Base-by-base conservation (phyloP, 805 yeast species). In the Wickerhamiella lipophila region DNA sequence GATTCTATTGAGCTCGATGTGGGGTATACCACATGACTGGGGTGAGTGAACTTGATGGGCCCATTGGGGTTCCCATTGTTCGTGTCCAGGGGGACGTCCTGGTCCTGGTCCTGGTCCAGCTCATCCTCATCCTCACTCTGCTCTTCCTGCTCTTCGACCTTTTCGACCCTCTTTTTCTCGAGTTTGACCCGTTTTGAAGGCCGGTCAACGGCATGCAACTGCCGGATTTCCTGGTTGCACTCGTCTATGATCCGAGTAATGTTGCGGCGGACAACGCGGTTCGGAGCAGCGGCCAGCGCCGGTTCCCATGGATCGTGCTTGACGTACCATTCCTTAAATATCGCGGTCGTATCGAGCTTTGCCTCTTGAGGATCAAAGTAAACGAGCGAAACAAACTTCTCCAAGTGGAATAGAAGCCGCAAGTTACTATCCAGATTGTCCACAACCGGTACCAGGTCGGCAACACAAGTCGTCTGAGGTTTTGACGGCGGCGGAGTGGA, bases 1-100 rank as follows among this genome's bases (percentile, higher is more conserved):
- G 61, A 67, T 6, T 64, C 66, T 36, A 82, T 54, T 4, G 60
- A 53, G 46, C 68, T 58, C n/a, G 4, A 3, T 0, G 83, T 79
- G 6, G 62, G 58, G 15, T 38, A 21, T 0, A 74, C 62, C 6
- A 67, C 68, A 62, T 79, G 83, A 22, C 68, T 64, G 6, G 88
- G 87, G 56, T 81, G 80, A 0, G 82, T 72, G 4, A 79, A 67
- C 3, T 32, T 9, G 41, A 44, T 44, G 9, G 26, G 26, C 15
- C 11, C 29, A 15, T 71, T 62, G 40, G 73, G 32, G 6, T 29
- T 7, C n/a, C 13, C 5, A 7, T 11, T 4, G 12, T 29, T 6
- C n/a, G 50, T n/a, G n/a, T n/a, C n/a, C n/a, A n/a, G n/a, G n/a
- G n/a, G n/a, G n/a, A n/a, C n/a, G n/a, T n/a, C n/a, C n/a, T n/a